phyloP scores from a whole-genome alignment of 345 rosid genomes.

The Eucalyptus pauciflora region DNA sequence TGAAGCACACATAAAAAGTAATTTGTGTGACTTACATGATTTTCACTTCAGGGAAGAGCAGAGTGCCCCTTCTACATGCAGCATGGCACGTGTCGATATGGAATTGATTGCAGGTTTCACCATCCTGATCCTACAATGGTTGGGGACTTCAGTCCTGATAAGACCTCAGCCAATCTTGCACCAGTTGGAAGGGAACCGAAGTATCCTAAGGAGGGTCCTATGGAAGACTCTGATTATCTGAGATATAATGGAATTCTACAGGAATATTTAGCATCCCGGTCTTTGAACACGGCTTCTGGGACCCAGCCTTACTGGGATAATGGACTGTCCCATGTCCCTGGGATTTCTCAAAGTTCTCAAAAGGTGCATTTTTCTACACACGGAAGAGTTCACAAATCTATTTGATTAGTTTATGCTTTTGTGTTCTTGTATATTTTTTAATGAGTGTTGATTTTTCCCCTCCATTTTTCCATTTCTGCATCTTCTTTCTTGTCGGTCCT shows the following conservation, averaged over 20 bases:
- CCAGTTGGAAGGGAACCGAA: background rate
- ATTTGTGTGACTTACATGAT: background rate
- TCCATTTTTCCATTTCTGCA: background rate
- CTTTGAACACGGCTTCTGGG: background rate
- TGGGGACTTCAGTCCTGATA: conserved; percentile 13
- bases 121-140: conserved; percentile 45
- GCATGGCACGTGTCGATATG: conserved; percentile 45
- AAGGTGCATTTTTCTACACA: background rate
- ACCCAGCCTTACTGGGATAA: background rate
- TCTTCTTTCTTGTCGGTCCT: background rate
- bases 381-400: background rate
- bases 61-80: conserved; percentile 48
- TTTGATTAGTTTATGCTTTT: background rate
- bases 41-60: conserved; percentile 25
- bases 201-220: background rate
- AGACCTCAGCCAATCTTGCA: background rate
- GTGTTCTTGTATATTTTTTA: background rate
- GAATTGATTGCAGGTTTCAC: conserved; percentile 32
- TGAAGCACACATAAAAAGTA: background rate
- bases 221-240: background rate
- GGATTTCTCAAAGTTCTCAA: background rate
- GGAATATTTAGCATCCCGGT: background rate
- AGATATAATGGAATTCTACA: background rate
- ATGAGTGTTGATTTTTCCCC: background rate
- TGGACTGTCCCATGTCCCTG: background rate